Base-by-base conservation (phyloP, 176 grass and related monocot genomes). In the Oryza brachyantha region DNA sequence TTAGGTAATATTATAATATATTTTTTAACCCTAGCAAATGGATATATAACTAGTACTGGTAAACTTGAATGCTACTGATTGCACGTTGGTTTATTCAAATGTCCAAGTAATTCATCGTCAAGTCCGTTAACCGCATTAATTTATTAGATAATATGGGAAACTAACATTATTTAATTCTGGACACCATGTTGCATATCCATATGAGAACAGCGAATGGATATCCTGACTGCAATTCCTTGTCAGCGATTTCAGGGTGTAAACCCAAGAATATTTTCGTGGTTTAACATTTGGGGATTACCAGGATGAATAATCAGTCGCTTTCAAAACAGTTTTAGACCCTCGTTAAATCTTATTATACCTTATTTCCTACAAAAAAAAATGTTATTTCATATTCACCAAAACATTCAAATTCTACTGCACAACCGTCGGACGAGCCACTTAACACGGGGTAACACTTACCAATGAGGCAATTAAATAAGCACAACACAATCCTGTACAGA, bases 21-120 rank as follows among this genome's bases (percentile, higher is more conserved):
- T n/a, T n/a, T n/a, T n/a, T n/a, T n/a, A n/a, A n/a, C n/a, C n/a
- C n/a, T n/a, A n/a, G n/a, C n/a, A n/a, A n/a, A n/a, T n/a, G n/a
- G n/a, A n/a, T n/a, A n/a, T n/a, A n/a, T n/a, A n/a, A 9, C 5
- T 69, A 69, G 26, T 11, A 11, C 24, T 32, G 37, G 10, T 34
- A 38, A 19, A 11, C 21, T 39, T 39, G 21, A 67, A 38, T 39
- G 39, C 13, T 5, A 50, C 32, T 32, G 48, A 29, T 35, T 50
- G 61, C 29, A 65, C 63, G n/a, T 64, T 38, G n/a, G 63, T 79
- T 79, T 5, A 8, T 43, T 36, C 42, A n/a, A 79, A 79, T 45
- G 36, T 67, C 21, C 24, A 13, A 55, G 45, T 21, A 36, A 58
- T 34, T 29, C 31, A 5, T 58, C 13, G 8, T 68, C 13, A 4